Percentiles rank a stretch among this genome's conserved stretches.
phyloP scores from a whole-genome alignment of 805 yeast genomes.

The Cyberlindnera suaveolens region DNA sequence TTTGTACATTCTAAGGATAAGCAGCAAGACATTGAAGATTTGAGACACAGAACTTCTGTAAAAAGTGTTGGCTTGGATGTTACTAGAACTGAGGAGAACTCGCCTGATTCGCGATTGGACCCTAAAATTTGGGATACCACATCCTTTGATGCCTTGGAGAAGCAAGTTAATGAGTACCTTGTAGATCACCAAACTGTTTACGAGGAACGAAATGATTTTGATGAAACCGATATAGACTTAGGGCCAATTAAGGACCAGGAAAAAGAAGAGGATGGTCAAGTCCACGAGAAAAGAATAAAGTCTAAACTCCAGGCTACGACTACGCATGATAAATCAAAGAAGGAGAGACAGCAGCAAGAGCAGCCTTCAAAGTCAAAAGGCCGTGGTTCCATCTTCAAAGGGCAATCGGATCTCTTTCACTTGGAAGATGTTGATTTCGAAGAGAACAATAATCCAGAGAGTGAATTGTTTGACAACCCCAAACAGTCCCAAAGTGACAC shows the following conservation, averaged over 20 bases:
- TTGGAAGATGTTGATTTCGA: neutral
- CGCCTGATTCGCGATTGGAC: neutral
- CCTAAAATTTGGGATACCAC: neutral
- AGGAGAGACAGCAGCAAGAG: too few relatives aligned
- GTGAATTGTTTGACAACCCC: neutral
- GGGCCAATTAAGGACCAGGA: too few relatives aligned
- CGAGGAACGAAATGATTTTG: neutral
- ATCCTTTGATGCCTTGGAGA: conserved; percentile 4
- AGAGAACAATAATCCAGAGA: conserved; percentile 5
- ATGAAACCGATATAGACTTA: neutral
- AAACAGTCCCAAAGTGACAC: neutral
- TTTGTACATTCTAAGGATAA: conserved; percentile 10
- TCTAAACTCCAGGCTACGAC: too few relatives aligned
- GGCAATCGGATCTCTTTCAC: neutral
- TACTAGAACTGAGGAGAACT: neutral
- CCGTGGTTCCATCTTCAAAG: too few relatives aligned
- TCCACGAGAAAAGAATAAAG: too few relatives aligned
- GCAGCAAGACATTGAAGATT: conserved; percentile 11
- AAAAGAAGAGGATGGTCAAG: too few relatives aligned
- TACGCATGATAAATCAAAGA: too few relatives aligned
- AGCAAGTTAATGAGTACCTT: conserved; percentile 3
- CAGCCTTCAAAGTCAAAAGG: too few relatives aligned
- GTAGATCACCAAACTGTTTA: conserved; percentile 3
- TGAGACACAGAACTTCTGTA: conserved; percentile 8
- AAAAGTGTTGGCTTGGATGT: conserved; percentile 10